phyloP scores from a whole-genome alignment of 345 rosid species.

The Conringia planisiliqua region DNA sequence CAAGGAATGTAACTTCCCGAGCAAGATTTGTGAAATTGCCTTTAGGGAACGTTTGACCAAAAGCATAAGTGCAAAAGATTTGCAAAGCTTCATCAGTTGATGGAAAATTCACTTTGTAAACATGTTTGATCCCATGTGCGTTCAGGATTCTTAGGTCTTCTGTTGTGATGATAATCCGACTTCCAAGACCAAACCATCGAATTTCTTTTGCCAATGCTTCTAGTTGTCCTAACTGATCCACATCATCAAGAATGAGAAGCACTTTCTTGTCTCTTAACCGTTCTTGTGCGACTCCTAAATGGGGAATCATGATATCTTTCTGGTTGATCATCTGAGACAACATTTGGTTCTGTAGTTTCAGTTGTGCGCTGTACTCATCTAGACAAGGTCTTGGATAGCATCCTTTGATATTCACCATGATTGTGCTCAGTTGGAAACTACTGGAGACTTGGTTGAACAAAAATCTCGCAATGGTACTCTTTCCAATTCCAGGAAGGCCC shows the following conservation, averaged over 20 bases:
- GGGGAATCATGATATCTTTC: not conserved
- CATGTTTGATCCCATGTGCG: not conserved
- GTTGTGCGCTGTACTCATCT: not conserved
- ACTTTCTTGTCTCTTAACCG: not conserved
- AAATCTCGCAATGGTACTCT: not conserved
- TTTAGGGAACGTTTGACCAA: not conserved
- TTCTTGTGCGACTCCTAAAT: not conserved
- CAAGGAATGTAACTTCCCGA: not conserved
- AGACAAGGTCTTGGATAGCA: not conserved
- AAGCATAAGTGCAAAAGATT: not conserved
- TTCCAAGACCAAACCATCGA: not conserved
- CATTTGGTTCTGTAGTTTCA: too few relatives aligned
- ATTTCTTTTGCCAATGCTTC: not conserved
- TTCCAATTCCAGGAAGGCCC: not conserved
- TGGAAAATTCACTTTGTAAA: not conserved
- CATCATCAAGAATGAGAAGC: not conserved
- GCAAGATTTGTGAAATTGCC: not conserved
- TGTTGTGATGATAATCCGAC: not conserved
- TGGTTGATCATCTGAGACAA: not conserved
- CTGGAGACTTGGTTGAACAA: not conserved
- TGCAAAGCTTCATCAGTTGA: not conserved
- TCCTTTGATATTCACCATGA: not conserved
- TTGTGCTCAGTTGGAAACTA: not conserved
- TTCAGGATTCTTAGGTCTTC: not conserved
- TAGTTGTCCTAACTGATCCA: not conserved